Conservation (phyloP, 768 basidiomycete genomes). For the Termitomyces sp. region DNA sequence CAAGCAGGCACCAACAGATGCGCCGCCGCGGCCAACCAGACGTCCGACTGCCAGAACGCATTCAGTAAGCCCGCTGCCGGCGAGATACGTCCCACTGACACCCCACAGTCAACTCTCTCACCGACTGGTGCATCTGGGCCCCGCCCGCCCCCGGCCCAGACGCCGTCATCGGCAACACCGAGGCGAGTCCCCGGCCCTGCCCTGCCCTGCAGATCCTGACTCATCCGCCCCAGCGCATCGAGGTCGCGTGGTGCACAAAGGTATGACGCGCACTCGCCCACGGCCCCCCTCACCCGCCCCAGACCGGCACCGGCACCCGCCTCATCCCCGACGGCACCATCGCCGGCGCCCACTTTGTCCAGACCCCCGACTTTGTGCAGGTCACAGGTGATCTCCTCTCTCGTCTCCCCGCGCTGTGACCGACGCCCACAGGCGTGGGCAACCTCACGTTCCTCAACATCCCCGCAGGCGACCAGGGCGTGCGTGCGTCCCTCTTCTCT, state of each 20-base stretch:
- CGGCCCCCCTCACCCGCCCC: slow-evolving; percentile 2
- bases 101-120: slow-evolving; percentile 47
- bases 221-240: slow-evolving; percentile 28
- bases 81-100: background rate
- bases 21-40: slow-evolving; percentile 47
- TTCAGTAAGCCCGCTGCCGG: slow-evolving; percentile 31
- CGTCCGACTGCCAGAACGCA: slow-evolving; percentile 62
- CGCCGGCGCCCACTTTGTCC: slow-evolving; percentile 59
- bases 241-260: slow-evolving; percentile 40
- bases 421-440: slow-evolving; percentile 43
- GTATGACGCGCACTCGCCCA: slow-evolving; percentile 11
- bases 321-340: slow-evolving; percentile 73
- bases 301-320: slow-evolving; percentile 58
- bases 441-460: slow-evolving; percentile 65
- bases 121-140: slow-evolving; percentile 42
- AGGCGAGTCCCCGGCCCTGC: slow-evolving; percentile 31
- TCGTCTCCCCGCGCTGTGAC: background rate
- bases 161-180: slow-evolving; percentile 54
- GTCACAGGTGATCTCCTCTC: slow-evolving; percentile 41
- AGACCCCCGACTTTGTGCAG: slow-evolving; percentile 73
- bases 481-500: slow-evolving; percentile 15
- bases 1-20: slow-evolving; percentile 66
- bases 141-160: slow-evolving; percentile 43
- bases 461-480: slow-evolving; percentile 51
- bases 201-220: slow-evolving; percentile 5